Evolutionary conservation across 2,329 filamentous ascomycete genomes (phyloP).

Genomic region (Dactylellina drechsleri): DNA sequence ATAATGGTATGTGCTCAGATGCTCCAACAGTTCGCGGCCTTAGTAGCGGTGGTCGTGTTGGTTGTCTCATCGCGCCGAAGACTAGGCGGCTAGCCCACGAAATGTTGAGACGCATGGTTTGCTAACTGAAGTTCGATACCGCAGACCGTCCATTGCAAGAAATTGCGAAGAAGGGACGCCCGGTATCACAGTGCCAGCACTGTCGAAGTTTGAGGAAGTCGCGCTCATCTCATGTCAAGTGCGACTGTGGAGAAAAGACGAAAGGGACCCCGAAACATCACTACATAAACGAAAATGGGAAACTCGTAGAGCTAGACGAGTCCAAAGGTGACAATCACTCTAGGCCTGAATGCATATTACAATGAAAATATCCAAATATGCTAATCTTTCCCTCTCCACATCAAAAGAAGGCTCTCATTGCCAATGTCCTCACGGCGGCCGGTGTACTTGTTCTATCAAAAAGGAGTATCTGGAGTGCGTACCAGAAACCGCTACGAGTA

Average conservation of each 20-base stretch:
- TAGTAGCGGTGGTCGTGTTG: constrained; percentile 9
- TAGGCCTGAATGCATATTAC: background rate
- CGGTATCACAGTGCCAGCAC: constrained; percentile 96
- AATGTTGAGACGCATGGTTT: constrained; percentile 39
- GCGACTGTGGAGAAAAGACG: constrained; percentile 94
- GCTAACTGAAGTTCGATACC: constrained; percentile 42
- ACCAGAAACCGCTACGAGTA: constrained; percentile 71
- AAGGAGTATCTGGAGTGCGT: constrained; percentile 73
- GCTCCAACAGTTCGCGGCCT: constrained; percentile 23
- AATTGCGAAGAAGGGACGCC: constrained; percentile 97
- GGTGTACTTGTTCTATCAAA: constrained; percentile 73
- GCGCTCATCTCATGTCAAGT: constrained; percentile 91
- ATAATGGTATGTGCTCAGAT: constrained; percentile 77
- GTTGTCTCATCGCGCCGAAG: constrained; percentile 48
- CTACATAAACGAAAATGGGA: constrained; percentile 54
- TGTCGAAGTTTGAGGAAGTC: constrained; percentile 97
- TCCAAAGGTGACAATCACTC: constrained; percentile 43
- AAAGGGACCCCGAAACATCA: constrained; percentile 59
- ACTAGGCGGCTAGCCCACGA: constrained; percentile 11
- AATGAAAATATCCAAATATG: constrained; percentile 1
- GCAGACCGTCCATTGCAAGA: constrained; percentile 89
- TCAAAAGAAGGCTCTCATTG: constrained; percentile 69
- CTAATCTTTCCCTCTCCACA: constrained; percentile 20
- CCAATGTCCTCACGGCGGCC: constrained; percentile 75
- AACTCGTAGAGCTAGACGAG: constrained; percentile 51